Evolutionary conservation across 2,329 filamentous ascomycete species (phyloP).

Genomic region (Beauveria pseudobassiana): DNA sequence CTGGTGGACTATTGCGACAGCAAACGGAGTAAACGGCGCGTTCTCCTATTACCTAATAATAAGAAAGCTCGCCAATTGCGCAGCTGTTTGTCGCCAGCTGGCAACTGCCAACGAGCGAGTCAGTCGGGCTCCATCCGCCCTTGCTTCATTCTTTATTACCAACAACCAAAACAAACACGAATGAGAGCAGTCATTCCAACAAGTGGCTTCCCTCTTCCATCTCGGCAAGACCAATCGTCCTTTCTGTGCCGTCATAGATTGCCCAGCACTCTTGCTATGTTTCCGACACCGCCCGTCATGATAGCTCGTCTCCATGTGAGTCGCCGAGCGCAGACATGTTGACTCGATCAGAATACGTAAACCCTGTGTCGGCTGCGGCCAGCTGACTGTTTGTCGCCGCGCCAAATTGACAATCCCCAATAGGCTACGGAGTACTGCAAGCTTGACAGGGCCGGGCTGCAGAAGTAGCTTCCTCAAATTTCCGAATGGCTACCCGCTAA

Average conservation of each 20-base stretch:
- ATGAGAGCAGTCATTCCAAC: background rate
- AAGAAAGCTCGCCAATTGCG: background rate
- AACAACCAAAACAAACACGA: background rate
- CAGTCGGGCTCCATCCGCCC: no score
- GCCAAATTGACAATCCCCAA: background rate
- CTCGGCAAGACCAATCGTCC: background rate
- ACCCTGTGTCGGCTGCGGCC: background rate
- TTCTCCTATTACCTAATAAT: no score
- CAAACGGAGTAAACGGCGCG: background rate
- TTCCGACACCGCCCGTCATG: background rate
- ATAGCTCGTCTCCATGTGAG: background rate
- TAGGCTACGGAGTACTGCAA: background rate
- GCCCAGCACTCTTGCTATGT: background rate
- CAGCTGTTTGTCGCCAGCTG: background rate
- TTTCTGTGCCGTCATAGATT: background rate
- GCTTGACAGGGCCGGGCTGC: no score
- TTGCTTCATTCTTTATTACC: background rate
- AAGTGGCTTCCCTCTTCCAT: background rate
- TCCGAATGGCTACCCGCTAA: background rate
- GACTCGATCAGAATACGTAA: constrained; percentile 13
- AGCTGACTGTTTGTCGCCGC: background rate
- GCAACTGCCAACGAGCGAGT: background rate
- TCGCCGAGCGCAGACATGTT: background rate
- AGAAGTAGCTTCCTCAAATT: background rate
- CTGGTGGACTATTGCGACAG: background rate